Evolutionary conservation across 345 rosid species (phyloP).

Genomic region (Eucalyptus marginata): DNA sequence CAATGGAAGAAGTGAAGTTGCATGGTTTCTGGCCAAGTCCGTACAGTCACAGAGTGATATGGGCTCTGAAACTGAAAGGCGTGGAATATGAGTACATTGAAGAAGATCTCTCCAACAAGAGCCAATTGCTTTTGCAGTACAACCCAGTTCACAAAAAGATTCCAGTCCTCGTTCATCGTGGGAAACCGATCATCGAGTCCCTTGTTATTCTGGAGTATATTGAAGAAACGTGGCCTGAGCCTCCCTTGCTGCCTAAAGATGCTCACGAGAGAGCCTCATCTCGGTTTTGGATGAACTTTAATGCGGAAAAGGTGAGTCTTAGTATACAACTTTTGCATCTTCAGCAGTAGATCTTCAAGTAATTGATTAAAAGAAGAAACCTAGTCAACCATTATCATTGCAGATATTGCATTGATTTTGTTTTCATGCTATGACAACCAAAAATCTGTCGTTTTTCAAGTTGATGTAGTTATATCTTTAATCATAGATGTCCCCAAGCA

Average conservation of each 20-base stretch:
- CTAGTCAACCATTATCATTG: background rate
- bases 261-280: conserved; percentile 8
- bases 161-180: conserved; percentile 21
- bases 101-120: conserved; percentile 16
- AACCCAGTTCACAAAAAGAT: conserved; percentile 22
- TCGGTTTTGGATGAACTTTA: conserved; percentile 17
- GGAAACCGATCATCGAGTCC: conserved; percentile 19
- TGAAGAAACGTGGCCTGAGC: conserved; percentile 17
- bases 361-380: background rate
- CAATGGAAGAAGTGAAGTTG: conserved; percentile 5
- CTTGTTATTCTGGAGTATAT: conserved; percentile 12
- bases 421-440: background rate
- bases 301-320: conserved; percentile 9
- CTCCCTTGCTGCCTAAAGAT: conserved; percentile 10
- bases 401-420: background rate
- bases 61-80: conserved; percentile 22
- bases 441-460: background rate
- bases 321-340: background rate
- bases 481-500: background rate
- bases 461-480: background rate
- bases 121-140: conserved; percentile 5
- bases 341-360: background rate
- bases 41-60: conserved; percentile 9
- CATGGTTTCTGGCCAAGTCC: conserved; percentile 14
- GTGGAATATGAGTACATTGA: conserved; percentile 7